A percentile compares a stretch with the other conserved stretches of the same genome.
These are phyloP conservation scores for Zygotorulaspora florentina DNA, from an alignment of 805 yeast species.

Conservation along the genomic window DNA sequence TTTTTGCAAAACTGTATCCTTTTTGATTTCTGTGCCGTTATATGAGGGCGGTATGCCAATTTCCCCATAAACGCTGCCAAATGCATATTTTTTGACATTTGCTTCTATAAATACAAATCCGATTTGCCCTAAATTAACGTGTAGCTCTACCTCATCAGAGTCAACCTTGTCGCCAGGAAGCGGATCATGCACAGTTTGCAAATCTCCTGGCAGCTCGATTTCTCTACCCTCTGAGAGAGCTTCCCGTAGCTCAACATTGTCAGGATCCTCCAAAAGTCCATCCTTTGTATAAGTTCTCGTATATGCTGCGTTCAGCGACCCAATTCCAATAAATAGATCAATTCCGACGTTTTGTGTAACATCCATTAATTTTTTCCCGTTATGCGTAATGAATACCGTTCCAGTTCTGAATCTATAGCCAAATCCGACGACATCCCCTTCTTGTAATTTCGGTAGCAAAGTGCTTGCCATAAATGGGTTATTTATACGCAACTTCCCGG, in stretches of 20 bases:
- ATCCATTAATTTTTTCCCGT: constrained; percentile 83
- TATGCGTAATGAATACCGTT: constrained; percentile 85
- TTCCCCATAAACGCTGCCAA: constrained; percentile 44
- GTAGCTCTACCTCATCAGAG: constrained; percentile 40
- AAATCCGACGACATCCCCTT: constrained; percentile 91
- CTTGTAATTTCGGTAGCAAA: constrained; percentile 45
- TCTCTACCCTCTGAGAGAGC: constrained; percentile 24
- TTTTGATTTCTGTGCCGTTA: constrained; percentile 37
- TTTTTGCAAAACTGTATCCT: constrained; percentile 58
- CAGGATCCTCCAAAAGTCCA: constrained; percentile 35
- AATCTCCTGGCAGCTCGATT: constrained; percentile 21
- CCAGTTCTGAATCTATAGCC: constrained; percentile 83
- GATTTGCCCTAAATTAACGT: constrained; percentile 69
- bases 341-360: constrained; percentile 65
- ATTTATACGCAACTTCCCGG: constrained; percentile 64
- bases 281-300: constrained; percentile 36
- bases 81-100: constrained; percentile 82
- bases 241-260: constrained; percentile 30
- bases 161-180: constrained; percentile 16
- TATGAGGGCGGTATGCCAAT: constrained; percentile 46
- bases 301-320: constrained; percentile 38
- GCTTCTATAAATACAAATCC: constrained; percentile 82
- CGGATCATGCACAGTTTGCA: constrained; percentile 25
- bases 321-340: constrained; percentile 39
- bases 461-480: constrained; percentile 49